Evolutionary conservation across 2,329 filamentous ascomycete species (phyloP).

Genomic region (Penicillium freii): DNA sequence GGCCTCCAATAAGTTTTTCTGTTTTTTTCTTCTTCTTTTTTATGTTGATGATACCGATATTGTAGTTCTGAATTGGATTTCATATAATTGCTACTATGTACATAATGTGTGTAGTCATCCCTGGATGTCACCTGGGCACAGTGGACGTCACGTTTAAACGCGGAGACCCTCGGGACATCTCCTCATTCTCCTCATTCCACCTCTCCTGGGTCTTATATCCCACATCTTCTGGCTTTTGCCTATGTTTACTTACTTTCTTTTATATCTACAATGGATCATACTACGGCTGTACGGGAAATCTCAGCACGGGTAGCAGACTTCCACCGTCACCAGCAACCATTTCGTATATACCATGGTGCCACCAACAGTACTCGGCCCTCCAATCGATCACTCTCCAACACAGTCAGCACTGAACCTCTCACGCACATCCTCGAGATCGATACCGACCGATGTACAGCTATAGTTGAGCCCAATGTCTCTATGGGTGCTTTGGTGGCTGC

Average conservation of each 20-base stretch:
- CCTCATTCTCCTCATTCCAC: neutral
- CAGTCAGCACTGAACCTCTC: constrained; percentile 66
- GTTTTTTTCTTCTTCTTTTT: neutral
- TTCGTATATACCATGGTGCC: constrained; percentile 73
- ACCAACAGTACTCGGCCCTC: constrained; percentile 71
- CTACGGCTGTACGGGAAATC: constrained; percentile 16
- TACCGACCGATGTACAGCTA: constrained; percentile 49
- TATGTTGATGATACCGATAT: constrained; percentile 8
- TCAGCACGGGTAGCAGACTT: constrained; percentile 36
- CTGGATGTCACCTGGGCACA: no score
- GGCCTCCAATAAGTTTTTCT: constrained; percentile 32
- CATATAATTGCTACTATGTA: neutral
- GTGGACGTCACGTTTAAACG: neutral
- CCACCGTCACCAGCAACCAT: constrained; percentile 55
- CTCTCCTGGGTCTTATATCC: neutral
- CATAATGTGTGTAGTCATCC: no score
- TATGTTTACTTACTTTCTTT: neutral
- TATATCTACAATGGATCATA: constrained; percentile 18
- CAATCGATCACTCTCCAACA: constrained; percentile 44
- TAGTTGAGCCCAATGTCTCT: constrained; percentile 69
- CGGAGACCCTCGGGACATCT: neutral
- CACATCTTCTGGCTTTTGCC: neutral
- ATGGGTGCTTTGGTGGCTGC: constrained; percentile 64
- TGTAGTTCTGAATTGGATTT: neutral
- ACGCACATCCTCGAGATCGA: constrained; percentile 63